Evolutionary conservation across 192 early-diverging fungal genomes (phyloP), one percentile per base, ranked within the genome.

Genomic region (Umbelopsis sp.): DNA sequence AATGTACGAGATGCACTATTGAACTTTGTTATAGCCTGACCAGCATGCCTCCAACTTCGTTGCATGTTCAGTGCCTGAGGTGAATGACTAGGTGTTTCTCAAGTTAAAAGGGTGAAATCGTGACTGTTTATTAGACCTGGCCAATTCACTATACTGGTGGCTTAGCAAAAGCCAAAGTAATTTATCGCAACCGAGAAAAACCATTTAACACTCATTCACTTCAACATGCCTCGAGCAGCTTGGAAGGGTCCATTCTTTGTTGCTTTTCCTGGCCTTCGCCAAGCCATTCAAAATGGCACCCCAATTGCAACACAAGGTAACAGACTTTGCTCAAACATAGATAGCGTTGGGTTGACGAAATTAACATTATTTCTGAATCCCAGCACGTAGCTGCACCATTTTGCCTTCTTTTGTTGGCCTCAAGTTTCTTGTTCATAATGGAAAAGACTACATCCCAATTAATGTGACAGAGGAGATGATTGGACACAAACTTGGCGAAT

Each of bases 401-500:
- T 82, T 96, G 72, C 94, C 96, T n/a, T 80, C 89, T 61, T 91
- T 93, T 79, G 89, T 98, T 58, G 94, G 94, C 41, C 84, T 90
- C 41, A 91, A 89, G 79, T 96, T 98, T 80, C 75, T 91, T 73
- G 91, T 98, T 21, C 95, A 98, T 82, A 98, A 97, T 80, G 96
- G 96, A 70, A 97, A 96, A 53, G 82, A 87, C 55, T 97, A 94
- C 81, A 48, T 92, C 16, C 93, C 94, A 7, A 87, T 98, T 22
- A 76, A 83, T 11, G 84, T 98, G 25, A 92, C 87, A 5, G 95
- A 97, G 82, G 91, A 94, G 61, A 98, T 97, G 95, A 90, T 98
- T 69, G 93, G 94, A 15, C 91, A 90, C 78, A 97, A 96, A 77
- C 81, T 98, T 22, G 96, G 96, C 68, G 96, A 98, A 82, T 98